A percentile compares a stretch with the other conserved stretches of the same genome.
Conservation (phyloP, 306 rosid species). For the Corylus avellana region DNA sequence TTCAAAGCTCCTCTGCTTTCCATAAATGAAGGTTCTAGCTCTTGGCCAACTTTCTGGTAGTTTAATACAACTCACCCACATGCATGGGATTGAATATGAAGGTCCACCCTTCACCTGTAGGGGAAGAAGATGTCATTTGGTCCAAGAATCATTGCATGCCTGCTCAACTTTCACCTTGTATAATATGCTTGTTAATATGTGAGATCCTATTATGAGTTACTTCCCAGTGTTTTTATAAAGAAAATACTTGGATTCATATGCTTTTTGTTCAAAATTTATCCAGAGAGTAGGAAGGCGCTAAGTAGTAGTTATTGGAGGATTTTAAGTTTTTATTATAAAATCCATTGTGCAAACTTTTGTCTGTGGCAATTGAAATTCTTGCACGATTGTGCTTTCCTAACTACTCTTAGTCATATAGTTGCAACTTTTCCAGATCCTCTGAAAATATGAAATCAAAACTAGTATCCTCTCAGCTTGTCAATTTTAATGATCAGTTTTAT, state of each 20-base stretch:
- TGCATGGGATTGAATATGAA: not conserved
- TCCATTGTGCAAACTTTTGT: not conserved
- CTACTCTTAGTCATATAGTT: not conserved
- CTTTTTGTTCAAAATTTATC: not conserved
- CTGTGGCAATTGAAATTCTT: not conserved
- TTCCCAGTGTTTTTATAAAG: not conserved
- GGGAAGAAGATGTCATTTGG: not conserved
- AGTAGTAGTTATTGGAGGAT: not conserved
- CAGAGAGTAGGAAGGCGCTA: not conserved
- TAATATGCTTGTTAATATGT: not conserved
- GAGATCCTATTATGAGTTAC: not conserved
- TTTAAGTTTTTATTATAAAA: not conserved
- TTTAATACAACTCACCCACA: not conserved
- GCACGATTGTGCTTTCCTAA: not conserved
- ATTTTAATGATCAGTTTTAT: not conserved
- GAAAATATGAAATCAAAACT: not conserved
- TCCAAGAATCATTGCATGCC: not conserved
- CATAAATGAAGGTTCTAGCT: not conserved
- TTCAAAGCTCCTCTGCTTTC: not conserved
- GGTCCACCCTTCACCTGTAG: not conserved
- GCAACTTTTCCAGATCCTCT: not conserved
- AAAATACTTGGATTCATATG: not conserved
- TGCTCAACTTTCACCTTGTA: too few species aligned
- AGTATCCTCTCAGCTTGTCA: not conserved
- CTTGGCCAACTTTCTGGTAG: not conserved